Evolutionary conservation across 768 basidiomycete species (phyloP), one percentile per base, ranked within the genome.

Genomic region (Lactarius hatsudake): DNA sequence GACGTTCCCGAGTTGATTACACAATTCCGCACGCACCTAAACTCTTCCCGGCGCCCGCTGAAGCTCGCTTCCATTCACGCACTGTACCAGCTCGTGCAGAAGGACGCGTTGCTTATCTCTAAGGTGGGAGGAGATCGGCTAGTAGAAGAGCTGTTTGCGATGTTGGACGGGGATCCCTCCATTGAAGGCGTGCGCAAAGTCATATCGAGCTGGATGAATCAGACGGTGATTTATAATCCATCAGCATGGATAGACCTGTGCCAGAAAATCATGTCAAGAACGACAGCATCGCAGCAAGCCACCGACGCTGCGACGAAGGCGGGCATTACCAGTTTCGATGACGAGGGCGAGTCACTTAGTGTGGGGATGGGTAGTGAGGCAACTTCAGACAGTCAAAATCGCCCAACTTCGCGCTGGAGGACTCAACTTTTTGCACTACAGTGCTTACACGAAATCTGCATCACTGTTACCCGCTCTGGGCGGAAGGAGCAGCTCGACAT

Each of bases 181-280:
- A 90, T 98, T 18, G 90, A 96, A 70, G 97, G 97, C 5, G 95
- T 98, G 28, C 83, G 92, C 36, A 90, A 93, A 69, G 94, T 98
- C 65, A 98, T 98, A 71, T 81, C 86, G 15, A 93, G 91, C 70
- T 99, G 97, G 97, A 81, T 98, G 8, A 87, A 91, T 69, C 97
- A 99, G 76, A 98, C 97, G 0, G 96, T 94, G 1, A 83, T 92
- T 23, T 86, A 92, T 64, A 93, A 95, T 68, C 96, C 97, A 0
- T 94, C 91, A 0, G 97, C 96, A 1, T 99, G 97, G 97, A 97
- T 99, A 64, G 95, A 96, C 74, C 82, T 98, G 1, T 98, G 96
- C 73, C 96, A 98, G 76, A 82, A 94, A 30, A 98, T 99, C 74
- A 98, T 99, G 94, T 88, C 93, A 7, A 84, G 93, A 12, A 96